Evolutionary conservation across 2,329 filamentous ascomycete genomes (phyloP), one percentile per base, ranked within the genome.

Genomic region (Teratosphaeria gauchensis): DNA sequence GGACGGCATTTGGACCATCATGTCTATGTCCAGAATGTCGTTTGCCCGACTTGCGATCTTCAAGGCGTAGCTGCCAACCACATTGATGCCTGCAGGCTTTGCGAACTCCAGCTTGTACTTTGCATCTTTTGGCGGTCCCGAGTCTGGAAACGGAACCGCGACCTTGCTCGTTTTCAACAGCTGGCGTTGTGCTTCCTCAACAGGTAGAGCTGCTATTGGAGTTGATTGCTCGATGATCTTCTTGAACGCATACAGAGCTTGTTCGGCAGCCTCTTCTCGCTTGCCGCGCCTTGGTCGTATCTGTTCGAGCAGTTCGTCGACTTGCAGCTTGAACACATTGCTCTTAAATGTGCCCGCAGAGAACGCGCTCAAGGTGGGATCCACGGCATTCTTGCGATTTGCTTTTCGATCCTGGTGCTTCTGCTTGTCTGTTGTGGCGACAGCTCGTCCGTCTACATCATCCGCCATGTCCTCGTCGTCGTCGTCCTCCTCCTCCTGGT

Each of bases 51-150:
- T 77, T 74, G 90, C 87, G 2, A 86, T 92, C 72, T 84, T 87
- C 56, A 89, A 78, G 11, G 88, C 83, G 76, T 95, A 92, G 74
- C 92, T 95, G 55, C 94, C 94, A 33, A 92, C 87, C 28, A 95
- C 87, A 68, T 96, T 96, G 73, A 94, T 84, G 65, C 86, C 85
- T 7, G 83, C 75, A 2, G 94, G 92, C 69, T 84, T 87, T 53
- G 81, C 80, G 72, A 90, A 96, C 46, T 86, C 80, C 56, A 97
- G 78, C 67, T 90, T 92, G 75, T 95, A 95, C 56, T 88, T 87
- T 33, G 85, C 84, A 71, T 92, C 86, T 67, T 84, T 84, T 11
- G 83, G 78, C 1, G 92, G 92, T 55, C 80, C 84, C 19, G 91
- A 91, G n/a, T 87, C 80, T 16, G 92, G 90, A 69, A 90, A 96